A percentile compares a stretch with the other conserved stretches of the same genome.
Conservation (phyloP, 257 asterid genomes). For the Nicotiana attenuata region DNA sequence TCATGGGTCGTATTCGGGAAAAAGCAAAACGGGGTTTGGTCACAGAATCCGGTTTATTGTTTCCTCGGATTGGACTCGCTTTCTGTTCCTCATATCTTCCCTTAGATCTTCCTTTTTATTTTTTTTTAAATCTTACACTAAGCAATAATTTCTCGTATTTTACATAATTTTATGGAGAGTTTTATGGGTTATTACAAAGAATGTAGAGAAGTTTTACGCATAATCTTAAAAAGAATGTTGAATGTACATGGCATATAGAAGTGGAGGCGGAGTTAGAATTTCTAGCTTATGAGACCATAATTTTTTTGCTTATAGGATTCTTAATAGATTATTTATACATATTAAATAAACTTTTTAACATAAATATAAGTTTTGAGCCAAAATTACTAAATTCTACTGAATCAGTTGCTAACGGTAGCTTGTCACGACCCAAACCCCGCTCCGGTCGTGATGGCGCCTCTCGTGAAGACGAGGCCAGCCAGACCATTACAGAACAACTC, state of each 20-base stretch:
- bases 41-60: slow-evolving; percentile 38
- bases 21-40: slow-evolving; percentile 22
- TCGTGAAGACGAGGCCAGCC: no score
- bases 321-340: no score
- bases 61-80: slow-evolving; percentile 17
- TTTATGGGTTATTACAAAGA: neutral
- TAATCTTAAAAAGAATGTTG: neutral
- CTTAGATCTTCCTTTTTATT: neutral
- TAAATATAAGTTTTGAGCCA: no score
- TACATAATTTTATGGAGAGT: neutral
- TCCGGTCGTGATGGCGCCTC: no score
- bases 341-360: no score
- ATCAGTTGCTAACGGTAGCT: no score
- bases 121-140: neutral
- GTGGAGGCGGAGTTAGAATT: no score
- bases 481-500: no score
- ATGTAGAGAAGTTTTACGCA: neutral
- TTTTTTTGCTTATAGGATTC: no score
- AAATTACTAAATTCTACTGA: no score
- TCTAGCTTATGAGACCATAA: no score
- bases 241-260: neutral
- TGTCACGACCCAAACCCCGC: no score
- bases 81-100: neutral
- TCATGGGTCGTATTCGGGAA: neutral
- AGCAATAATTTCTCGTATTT: neutral